Base-by-base conservation (phyloP, 2,329 filamentous ascomycete genomes). In the Nemania serpens region DNA sequence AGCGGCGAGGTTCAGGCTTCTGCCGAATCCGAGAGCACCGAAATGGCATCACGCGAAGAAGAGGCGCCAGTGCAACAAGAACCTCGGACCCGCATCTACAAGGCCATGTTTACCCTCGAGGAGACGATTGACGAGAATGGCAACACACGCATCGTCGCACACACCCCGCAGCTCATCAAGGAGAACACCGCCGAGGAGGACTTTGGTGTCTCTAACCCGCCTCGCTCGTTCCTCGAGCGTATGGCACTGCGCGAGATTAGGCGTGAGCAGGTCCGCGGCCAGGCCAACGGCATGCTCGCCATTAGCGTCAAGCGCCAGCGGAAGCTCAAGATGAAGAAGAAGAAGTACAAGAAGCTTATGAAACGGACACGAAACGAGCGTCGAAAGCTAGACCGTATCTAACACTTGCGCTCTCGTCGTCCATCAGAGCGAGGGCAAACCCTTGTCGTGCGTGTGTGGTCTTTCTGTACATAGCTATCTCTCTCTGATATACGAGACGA, bases 311-410 rank as follows among this genome's bases (percentile, higher is more conserved):
- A 89, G 83, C 85, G 95, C 76, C 92, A 96, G 78, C 84, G 93
- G 74, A 96, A 95, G 81, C 81, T 97, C 73, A 97, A 93, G 87
- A 99, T 99, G 93, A 99, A 99, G 91, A 99, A 98, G 87, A 94
- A 98, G 86, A 99, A 99, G 88, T 97, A 97, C 79, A 98, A 97
- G 93, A 99, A 99, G 87, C 82, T 98, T 69, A 93, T 97, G 91
- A 91, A 90, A 83, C 86, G 88, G 78, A 97, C 94, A 73, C 87
- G 94, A 76, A 94, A 91, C 75, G 77, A 93, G 81, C 89, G 94
- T 75, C 88, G 93, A 75, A 96, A 93, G 81, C 82, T 95, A 71
- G 91, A 90, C 71, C 85, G 88, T 73, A 80, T 84, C 66, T 86
- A 81, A 78, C 63, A 47, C 59, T n/a, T 57, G 13, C 20, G 15